A percentile compares a stretch with the other conserved stretches of the same genome.
These are phyloP conservation scores for Candida railenensis DNA, from an alignment of 805 yeast species.

Conservation along the genomic window DNA sequence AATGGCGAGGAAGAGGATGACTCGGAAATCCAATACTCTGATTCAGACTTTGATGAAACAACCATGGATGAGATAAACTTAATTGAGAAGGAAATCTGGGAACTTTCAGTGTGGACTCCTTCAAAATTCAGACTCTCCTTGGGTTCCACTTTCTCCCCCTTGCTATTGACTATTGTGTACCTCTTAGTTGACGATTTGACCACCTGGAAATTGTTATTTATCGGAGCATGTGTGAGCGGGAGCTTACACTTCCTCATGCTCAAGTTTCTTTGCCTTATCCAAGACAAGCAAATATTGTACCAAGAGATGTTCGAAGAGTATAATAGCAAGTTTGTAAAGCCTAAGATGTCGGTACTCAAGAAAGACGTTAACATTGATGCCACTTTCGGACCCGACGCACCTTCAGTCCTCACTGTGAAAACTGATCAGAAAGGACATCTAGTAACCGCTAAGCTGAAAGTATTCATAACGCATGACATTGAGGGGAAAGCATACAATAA, in stretches of 20 bases:
- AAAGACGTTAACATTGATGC: slow-evolving; percentile 67
- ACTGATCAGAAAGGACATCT: slow-evolving; percentile 19
- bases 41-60: slow-evolving; percentile 4
- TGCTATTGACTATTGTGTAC: slow-evolving; percentile 45
- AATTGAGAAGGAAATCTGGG: slow-evolving; percentile 45
- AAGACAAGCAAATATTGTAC: slow-evolving; percentile 59
- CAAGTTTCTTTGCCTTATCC: slow-evolving; percentile 47
- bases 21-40: neutral
- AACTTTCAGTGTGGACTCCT: slow-evolving; percentile 67
- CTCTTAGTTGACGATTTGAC: slow-evolving; percentile 20
- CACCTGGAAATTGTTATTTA: slow-evolving; percentile 31
- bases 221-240: slow-evolving; percentile 28
- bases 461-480: slow-evolving; percentile 53
- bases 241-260: slow-evolving; percentile 39
- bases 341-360: slow-evolving; percentile 47
- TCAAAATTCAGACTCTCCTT: slow-evolving; percentile 53
- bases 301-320: slow-evolving; percentile 65
- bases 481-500: slow-evolving; percentile 32
- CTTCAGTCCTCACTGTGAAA: slow-evolving; percentile 22
- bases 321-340: slow-evolving; percentile 60
- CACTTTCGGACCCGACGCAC: slow-evolving; percentile 37
- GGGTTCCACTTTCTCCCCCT: slow-evolving; percentile 59
- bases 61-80: slow-evolving; percentile 14
- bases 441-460: slow-evolving; percentile 30
- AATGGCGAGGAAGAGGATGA: neutral